These are phyloP conservation scores for Dactylellina sp. DNA, from an alignment of 2,329 filamentous ascomycete genomes.

Conservation along the genomic window DNA sequence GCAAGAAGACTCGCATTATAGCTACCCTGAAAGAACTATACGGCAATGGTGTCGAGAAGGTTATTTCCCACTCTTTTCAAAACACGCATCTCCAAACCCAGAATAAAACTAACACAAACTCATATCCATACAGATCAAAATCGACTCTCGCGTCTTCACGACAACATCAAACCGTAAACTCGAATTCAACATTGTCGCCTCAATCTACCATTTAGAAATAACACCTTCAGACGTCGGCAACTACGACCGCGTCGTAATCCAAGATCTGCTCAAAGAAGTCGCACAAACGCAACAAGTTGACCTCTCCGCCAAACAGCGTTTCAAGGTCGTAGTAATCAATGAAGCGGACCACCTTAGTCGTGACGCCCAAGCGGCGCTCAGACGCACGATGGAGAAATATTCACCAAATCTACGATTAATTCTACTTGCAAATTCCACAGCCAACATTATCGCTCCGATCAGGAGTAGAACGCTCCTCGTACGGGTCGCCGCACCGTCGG, in stretches of 20 bases:
- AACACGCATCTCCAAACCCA: background rate
- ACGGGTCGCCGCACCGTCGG: constrained; percentile 87
- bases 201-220: constrained; percentile 97
- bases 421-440: constrained; percentile 91
- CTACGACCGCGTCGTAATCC: constrained; percentile 94
- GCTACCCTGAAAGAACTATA: constrained; percentile 95
- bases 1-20: constrained; percentile 97
- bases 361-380: constrained; percentile 93
- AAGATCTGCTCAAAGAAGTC: constrained; percentile 96
- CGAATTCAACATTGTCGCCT: constrained; percentile 98
- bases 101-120: background rate
- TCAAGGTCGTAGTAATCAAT: constrained; percentile 99
- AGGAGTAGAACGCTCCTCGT: constrained; percentile 90
- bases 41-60: constrained; percentile 93
- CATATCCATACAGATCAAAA: constrained; percentile 76
- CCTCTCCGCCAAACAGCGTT: constrained; percentile 85
- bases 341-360: constrained; percentile 94
- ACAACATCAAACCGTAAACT: constrained; percentile 96
- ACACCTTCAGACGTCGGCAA: constrained; percentile 96
- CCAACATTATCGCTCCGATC: constrained; percentile 99
- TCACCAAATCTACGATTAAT: constrained; percentile 93
- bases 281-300: constrained; percentile 99
- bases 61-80: constrained; percentile 1
- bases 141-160: constrained; percentile 96
- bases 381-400: constrained; percentile 99